Base-by-base conservation (phyloP, 1,284 basidiomycete species). In the Ceratobasidium sp. region DNA sequence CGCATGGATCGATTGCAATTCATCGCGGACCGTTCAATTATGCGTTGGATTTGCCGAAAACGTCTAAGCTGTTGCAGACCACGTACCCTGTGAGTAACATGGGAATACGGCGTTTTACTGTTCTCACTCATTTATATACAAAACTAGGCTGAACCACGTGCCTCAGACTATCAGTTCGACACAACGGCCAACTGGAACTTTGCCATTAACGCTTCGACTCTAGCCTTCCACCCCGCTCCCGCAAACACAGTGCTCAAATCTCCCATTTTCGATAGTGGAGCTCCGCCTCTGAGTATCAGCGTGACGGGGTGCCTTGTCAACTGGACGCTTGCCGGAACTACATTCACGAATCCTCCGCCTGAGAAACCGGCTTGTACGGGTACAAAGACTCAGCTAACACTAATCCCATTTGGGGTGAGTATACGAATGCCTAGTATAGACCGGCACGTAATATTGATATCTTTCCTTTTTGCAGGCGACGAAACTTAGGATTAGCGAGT, bases 21-120 rank as follows among this genome's bases (percentile, higher is more conserved):
- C 88, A 90, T 67, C 86, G 89, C 20, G 89, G 89, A 17, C 87
- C 88, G 17, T 81, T 90, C 56, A 86, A 89, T 81, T 90, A 89
- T 80, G 89, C 89, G 17, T 87, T 87, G 80, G 88, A 89, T 80
- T 89, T 83, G 51, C 67, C 81, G 10, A 84, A 87, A 13, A 86
- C 80, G 76, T 82, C 85, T 79, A 88, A 81, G 35, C 83, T 88
- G 47, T 15, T 74, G 8, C 51, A 64, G 7, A 74, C 71, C 17
- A n/a, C 15, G 33, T 74, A 74, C 33, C 28, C 71, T 8, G 71
- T 74, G 10, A 28, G 71, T 45, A 15, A 23, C 8, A 6, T 20
- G 31, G 11, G 0, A 23, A 39, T 49, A 8, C 51, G 6, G 10
- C 10, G 11, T 42, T n/a, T 33, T 10, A 20, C 39, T 17, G 35